Conservation (phyloP, 164 flowering plant species). For the Vitis rotundifolia region DNA sequence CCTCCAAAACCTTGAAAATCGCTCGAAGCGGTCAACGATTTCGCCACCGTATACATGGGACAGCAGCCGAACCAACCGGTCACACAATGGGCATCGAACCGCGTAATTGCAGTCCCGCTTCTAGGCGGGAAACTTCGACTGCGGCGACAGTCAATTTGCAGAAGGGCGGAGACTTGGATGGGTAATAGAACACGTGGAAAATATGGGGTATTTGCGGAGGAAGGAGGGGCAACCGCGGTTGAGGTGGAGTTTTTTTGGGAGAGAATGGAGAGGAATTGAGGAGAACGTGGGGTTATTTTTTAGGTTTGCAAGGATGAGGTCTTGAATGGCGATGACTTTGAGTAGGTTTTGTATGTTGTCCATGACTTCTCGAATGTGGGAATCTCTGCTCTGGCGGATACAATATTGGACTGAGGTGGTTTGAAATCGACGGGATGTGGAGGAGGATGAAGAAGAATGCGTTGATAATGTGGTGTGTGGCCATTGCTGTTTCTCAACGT, state of each 20-base stretch:
- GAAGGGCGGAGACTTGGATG: slow-evolving; percentile 36
- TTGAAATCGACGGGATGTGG: slow-evolving; percentile 27
- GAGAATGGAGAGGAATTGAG: slow-evolving; percentile 63
- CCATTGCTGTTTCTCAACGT: too few species aligned
- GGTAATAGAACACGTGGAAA: slow-evolving; percentile 53
- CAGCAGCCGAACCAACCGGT: slow-evolving; percentile 61
- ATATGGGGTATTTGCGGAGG: slow-evolving; percentile 74
- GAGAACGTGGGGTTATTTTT: slow-evolving; percentile 37
- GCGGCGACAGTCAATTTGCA: slow-evolving; percentile 64
- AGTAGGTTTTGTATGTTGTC: slow-evolving; percentile 64
- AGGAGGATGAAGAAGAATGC: background rate
- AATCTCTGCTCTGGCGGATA: slow-evolving; percentile 71
- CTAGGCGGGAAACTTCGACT: slow-evolving; percentile 32
- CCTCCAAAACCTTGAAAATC: slow-evolving; percentile 82
- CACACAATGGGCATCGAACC: slow-evolving; percentile 41
- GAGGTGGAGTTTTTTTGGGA: slow-evolving; percentile 81
- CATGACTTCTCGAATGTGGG: slow-evolving; percentile 87
- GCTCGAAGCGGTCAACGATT: slow-evolving; percentile 75
- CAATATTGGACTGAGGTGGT: slow-evolving; percentile 60
- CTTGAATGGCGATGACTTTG: slow-evolving; percentile 77
- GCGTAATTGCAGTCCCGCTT: slow-evolving; percentile 46
- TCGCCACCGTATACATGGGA: slow-evolving; percentile 61
- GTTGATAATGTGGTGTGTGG: background rate
- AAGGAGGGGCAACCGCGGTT: slow-evolving; percentile 81
- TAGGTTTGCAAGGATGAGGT: slow-evolving; percentile 67